A percentile compares a stretch with the other conserved stretches of the same genome.
phyloP scores from a whole-genome alignment of 2,329 filamentous ascomycete species.

The Phyllosticta capitalensis region DNA sequence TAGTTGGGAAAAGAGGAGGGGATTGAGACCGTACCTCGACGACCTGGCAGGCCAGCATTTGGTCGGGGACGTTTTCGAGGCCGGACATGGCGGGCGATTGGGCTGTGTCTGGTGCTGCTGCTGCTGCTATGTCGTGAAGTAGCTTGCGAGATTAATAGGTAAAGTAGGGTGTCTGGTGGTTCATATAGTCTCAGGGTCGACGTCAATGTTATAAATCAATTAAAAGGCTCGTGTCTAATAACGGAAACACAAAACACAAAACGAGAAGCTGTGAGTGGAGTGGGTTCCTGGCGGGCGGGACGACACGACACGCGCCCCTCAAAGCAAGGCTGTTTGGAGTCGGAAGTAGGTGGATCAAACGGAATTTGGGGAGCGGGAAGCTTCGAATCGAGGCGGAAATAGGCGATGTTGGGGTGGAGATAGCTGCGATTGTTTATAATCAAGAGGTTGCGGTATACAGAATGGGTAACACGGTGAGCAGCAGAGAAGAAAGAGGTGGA shows the following conservation, averaged over 20 bases:
- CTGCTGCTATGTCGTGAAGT: neutral
- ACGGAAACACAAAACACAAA: neutral
- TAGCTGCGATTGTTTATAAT: neutral
- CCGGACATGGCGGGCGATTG: conserved; percentile 9
- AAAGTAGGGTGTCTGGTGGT: neutral
- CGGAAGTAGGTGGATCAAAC: neutral
- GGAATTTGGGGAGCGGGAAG: neutral
- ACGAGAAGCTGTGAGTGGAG: neutral
- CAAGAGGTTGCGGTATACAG: neutral
- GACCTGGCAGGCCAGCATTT: conserved; percentile 41
- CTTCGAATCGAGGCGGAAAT: neutral
- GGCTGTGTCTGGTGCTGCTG: neutral
- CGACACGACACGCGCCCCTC: no score
- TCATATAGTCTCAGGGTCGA: neutral
- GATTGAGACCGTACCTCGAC: conserved; percentile 27
- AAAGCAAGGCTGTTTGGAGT: neutral
- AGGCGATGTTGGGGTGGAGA: neutral
- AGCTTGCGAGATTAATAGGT: neutral
- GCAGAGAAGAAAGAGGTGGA: neutral
- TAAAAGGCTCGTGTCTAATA: neutral
- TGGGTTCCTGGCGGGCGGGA: neutral
- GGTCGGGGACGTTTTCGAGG: conserved; percentile 27
- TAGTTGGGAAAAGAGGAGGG: neutral
- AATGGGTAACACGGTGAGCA: neutral
- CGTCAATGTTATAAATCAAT: neutral